phyloP scores from a whole-genome alignment of 257 asterid species.

The Avicennia marina region DNA sequence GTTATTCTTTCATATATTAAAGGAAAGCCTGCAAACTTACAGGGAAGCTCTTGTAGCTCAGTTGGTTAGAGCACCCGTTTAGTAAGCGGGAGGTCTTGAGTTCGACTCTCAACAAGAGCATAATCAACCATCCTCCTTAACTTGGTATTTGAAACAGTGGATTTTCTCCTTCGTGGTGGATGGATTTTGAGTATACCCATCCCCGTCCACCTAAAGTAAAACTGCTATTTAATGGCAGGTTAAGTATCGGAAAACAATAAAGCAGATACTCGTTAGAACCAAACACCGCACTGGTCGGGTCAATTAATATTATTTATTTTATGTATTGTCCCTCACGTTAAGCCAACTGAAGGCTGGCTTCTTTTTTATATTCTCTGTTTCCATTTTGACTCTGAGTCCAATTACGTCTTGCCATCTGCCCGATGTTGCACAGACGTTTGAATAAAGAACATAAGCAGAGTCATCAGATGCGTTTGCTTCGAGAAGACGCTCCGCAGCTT shows the following conservation, averaged over 20 bases:
- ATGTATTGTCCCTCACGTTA: conserved; percentile 8
- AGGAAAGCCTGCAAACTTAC: no score
- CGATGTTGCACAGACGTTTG: conserved; percentile 70
- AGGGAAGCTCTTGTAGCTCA: conserved; percentile 22
- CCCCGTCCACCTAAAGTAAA: no score
- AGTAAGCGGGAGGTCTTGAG: conserved; percentile 98
- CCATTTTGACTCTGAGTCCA: conserved; percentile 63
- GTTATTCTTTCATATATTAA: no score
- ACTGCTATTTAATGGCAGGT: no score
- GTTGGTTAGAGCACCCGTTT: conserved; percentile 98
- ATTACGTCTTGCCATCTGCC: conserved; percentile 70
- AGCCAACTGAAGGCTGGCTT: conserved; percentile 39
- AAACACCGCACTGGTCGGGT: no score
- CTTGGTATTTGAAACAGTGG: no score
- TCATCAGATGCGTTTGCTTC: conserved; percentile 68
- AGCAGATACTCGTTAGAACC: no score
- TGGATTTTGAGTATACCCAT: no score
- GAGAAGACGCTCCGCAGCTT: conserved; percentile 54
- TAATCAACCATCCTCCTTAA: no score
- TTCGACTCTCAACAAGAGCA: conserved; percentile 72
- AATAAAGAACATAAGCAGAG: conserved; percentile 83
- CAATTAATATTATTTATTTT: no score
- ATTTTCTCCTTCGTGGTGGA: no score
- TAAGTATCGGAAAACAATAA: no score
- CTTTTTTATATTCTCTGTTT: conserved; percentile 54